These are phyloP conservation scores for Rhizopus delemar DNA, from an alignment of 371 early-diverging fungal species.

Conservation along the genomic window DNA sequence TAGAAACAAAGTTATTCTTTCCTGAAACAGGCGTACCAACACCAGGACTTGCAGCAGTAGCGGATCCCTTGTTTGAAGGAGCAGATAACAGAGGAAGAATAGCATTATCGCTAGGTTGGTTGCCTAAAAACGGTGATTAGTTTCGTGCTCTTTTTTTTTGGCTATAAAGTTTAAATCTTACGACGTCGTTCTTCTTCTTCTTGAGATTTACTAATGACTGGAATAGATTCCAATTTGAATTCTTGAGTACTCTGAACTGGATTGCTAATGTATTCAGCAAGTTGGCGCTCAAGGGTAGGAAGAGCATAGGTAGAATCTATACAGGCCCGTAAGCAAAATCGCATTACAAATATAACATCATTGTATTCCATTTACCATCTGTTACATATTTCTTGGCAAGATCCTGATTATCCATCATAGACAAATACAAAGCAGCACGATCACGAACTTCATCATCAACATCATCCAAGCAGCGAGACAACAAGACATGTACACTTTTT, in stretches of 20 bases:
- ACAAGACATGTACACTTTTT: conserved; percentile 79
- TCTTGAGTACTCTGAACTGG: conserved; percentile 60
- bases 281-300: conserved; percentile 82
- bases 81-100: conserved; percentile 25
- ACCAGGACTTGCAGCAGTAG: conserved; percentile 3
- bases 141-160: neutral
- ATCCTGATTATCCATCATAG: conserved; percentile 69
- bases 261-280: conserved; percentile 79
- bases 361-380: conserved; percentile 50
- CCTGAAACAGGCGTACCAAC: neutral
- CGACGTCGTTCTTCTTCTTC: conserved; percentile 67
- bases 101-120: conserved; percentile 34
- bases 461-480: conserved; percentile 95
- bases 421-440: conserved; percentile 88
- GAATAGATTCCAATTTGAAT: conserved; percentile 82
- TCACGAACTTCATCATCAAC: conserved; percentile 98
- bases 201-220: conserved; percentile 81
- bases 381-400: conserved; percentile 62
- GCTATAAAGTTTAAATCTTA: conserved; percentile 19
- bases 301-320: conserved; percentile 83
- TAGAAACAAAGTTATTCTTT: conserved; percentile 1
- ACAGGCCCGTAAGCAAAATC: conserved; percentile 1
- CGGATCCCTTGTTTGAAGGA: conserved; percentile 28
- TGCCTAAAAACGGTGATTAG: conserved; percentile 18
- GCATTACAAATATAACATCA: neutral